Evolutionary conservation across 305 asterid genomes (phyloP).

Genomic region (Fraxinus paxiana): DNA sequence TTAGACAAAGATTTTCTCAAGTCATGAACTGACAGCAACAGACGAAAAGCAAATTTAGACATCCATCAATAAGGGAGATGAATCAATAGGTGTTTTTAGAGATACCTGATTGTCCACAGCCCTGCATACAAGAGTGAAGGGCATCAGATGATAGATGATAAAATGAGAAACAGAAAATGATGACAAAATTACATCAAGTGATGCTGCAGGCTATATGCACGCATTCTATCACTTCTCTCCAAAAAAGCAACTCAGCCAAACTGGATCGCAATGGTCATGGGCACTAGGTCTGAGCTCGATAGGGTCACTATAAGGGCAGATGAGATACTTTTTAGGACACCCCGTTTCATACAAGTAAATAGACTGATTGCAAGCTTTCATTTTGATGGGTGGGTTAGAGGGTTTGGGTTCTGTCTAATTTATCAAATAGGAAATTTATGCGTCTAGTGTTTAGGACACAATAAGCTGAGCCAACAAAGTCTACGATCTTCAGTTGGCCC

Average conservation of each 20-base stretch:
- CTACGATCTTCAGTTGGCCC: not conserved
- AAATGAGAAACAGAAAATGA: slow-evolving; percentile 3
- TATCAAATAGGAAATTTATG: not conserved
- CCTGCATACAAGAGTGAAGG: slow-evolving; percentile 55
- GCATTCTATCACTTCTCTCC: not conserved
- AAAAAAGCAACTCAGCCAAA: not conserved
- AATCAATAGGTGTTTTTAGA: slow-evolving; percentile 1
- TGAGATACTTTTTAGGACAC: not conserved
- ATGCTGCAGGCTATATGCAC: not conserved
- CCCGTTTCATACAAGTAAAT: not conserved
- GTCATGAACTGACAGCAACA: not conserved
- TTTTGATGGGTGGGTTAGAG: not conserved
- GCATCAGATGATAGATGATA: slow-evolving; percentile 22
- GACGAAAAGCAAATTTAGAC: not conserved
- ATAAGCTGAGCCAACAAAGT: not conserved
- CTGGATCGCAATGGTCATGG: not conserved
- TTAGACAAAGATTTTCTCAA: not conserved
- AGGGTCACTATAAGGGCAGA: not conserved
- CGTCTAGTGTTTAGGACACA: not conserved
- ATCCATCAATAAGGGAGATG: slow-evolving; percentile 11
- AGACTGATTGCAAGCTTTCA: not conserved
- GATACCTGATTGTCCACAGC: slow-evolving; percentile 91
- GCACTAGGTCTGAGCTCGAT: not conserved
- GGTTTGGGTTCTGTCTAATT: not conserved
- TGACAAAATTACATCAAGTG: not conserved